phyloP scores from a whole-genome alignment of 2,329 filamentous ascomycete species.

The Cordyceps cateniannulata region DNA sequence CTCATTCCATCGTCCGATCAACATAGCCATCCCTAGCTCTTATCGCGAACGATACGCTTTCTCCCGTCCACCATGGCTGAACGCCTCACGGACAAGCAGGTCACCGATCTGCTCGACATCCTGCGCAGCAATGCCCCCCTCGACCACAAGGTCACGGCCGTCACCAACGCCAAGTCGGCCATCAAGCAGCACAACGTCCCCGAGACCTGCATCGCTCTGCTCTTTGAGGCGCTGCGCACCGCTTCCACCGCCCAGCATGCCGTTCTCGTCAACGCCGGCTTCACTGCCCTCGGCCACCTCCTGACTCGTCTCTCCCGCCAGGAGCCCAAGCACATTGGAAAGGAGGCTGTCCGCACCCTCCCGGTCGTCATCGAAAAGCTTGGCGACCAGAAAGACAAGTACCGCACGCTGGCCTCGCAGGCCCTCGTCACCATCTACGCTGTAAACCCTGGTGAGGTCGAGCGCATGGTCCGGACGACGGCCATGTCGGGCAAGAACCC shows the following conservation, averaged over 20 bases:
- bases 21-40: neutral
- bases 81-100: conserved; percentile 53
- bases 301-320: conserved; percentile 81
- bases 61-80: conserved; percentile 39
- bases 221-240: conserved; percentile 76
- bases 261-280: conserved; percentile 71
- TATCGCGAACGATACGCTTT: neutral
- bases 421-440: conserved; percentile 72
- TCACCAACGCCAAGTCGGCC: conserved; percentile 72
- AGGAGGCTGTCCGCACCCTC: conserved; percentile 65
- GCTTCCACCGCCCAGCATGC: conserved; percentile 73
- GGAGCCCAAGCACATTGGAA: conserved; percentile 65
- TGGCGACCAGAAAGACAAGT: conserved; percentile 82
- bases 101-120: conserved; percentile 45
- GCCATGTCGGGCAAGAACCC: conserved; percentile 76
- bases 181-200: conserved; percentile 93
- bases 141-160: conserved; percentile 63
- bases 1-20: neutral
- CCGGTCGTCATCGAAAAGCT: conserved; percentile 76
- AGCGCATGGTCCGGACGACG: conserved; percentile 69
- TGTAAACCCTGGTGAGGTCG: conserved; percentile 64
- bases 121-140: conserved; percentile 57
- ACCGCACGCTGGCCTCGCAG: conserved; percentile 66
- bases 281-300: conserved; percentile 82
- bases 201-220: conserved; percentile 59